Evolutionary conservation across 192 early-diverging fungal species (phyloP), one percentile per base, ranked within the genome.

Genomic region (Linnemannia zychae): DNA sequence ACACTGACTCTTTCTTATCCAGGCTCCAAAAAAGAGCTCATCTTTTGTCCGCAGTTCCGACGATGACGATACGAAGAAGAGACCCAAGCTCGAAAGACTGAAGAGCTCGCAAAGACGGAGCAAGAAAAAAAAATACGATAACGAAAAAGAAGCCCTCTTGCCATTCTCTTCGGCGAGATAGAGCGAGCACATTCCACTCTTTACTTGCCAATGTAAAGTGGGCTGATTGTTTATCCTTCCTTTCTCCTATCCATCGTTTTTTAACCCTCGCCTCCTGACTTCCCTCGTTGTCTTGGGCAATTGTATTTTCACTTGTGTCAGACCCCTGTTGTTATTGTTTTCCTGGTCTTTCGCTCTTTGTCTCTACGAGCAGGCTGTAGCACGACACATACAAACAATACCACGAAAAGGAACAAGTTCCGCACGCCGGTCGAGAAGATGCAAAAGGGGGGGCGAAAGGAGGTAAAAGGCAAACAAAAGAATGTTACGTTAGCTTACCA

Each of bases 401-500:
- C n/a, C 2, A n/a, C n/a, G 22, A 31, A 63, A 63, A 63, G 31
- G 24, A 63, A 24, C 5, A 60, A 28, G 57, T 15, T 63, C 57
- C 57, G 28, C 57, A 7, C 57, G 28, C 11, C 57, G 57, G 57
- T 63, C 28, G 9, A 31, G 28, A 63, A 63, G 6, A 13, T 31
- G 24, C 57, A 63, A 63, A 63, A 6, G 49, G 52, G 52, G 57
- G 28, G 11, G 57, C 5, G 28, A 31, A 63, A 13, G 57, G 28
- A n/a, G 12, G 28, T n/a, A 63, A 31, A 31, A 4, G 57, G 28
- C 24, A 17, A n/a, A 28, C 24, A 33, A 12, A 63, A 63, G 31
- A 63, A 28, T 4, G 15, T 7, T 13, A 22, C 20, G 46, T 47
- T 44, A 17, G 28, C 86, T 78, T 77, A 87, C 86, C 79, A 82